Base-by-base conservation (phyloP, 257 asterid species). In the Gardenia jasminoides region DNA sequence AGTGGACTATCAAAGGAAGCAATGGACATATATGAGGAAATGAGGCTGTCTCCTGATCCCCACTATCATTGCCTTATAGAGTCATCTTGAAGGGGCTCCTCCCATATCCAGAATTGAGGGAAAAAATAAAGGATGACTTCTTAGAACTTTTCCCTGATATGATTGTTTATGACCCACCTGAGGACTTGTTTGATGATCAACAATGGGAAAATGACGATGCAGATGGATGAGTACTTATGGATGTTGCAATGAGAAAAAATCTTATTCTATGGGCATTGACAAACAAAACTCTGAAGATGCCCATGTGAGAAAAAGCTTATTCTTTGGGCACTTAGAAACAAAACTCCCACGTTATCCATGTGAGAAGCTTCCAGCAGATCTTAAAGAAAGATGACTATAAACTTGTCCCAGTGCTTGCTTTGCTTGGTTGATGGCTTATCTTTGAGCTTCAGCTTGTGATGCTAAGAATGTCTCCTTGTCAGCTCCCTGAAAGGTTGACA, bases 71-170 rank as follows among this genome's bases (percentile, higher is more conserved):
- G 86, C 97, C 98, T 54, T 93, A 83, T 80, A 92, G 98, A 16
- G 97, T 95, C 80, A 92, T 95, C 75, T 73, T 95, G 72, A 95
- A 95, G 86, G 97, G 98, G 82, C 85, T 93, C n/a, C 82, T 95
- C 67, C 86, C 92, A 0, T 90, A 92, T 76, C 93, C 97, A 46
- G 93, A 91, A 67, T 77, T 93, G 89, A 92, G 98, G 86, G 97
- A 91, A 83, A 95, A 88, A 82, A 92, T 95, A 82, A 95, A 93
- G 86, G 92, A 91, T 79, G 98, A 93, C 79, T 93, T 95, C 74
- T 74, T 90, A 86, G 92, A 92, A 81, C 96, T 95, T 62, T 95
- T 95, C 78, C 98, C 98, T 1, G 90, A 68, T 76, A 90, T 92
- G 96, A 80, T 91, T 74, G 83, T 94, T 78, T 93, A 88, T 83